Conservation (phyloP, 2,329 filamentous ascomycete species). For the Fusarium sambucinum region DNA sequence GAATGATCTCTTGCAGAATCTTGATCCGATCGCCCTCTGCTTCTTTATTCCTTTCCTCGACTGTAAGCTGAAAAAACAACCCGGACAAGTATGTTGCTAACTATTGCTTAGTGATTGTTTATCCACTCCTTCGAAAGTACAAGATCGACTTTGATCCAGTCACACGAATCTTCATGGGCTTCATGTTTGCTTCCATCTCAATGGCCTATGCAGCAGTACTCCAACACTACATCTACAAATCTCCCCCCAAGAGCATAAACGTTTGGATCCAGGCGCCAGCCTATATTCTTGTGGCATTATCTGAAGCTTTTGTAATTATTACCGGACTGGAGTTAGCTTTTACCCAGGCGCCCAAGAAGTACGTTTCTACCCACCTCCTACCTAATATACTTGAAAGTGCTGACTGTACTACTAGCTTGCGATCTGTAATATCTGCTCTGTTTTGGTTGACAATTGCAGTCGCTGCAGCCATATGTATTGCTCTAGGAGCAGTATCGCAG, state of each 20-base stretch:
- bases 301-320: constrained; percentile 9
- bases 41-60: constrained; percentile 17
- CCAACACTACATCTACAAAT: constrained; percentile 6
- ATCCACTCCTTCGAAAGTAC: constrained; percentile 3
- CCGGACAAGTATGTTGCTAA: no score
- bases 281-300: background rate
- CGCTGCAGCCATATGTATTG: constrained; percentile 12
- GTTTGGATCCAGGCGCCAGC: constrained; percentile 11
- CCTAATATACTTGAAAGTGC: no score
- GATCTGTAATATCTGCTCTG: constrained; percentile 11
- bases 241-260: constrained; percentile 8
- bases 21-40: background rate
- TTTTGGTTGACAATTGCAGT: constrained; percentile 12
- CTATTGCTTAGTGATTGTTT: background rate
- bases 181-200: constrained; percentile 12
- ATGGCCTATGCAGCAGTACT: constrained; percentile 13
- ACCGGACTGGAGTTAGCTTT: constrained; percentile 15
- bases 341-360: constrained; percentile 9
- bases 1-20: constrained; percentile 2
- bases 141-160: constrained; percentile 11
- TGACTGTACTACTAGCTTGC: background rate
- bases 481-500: background rate
- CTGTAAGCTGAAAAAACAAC: no score
- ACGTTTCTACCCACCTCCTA: background rate
- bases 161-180: constrained; percentile 1